Percentiles rank a stretch among this genome's conserved stretches.
These are phyloP conservation scores for Claviceps sp. DNA, from an alignment of 2,329 filamentous ascomycete genomes.

Conservation along the genomic window DNA sequence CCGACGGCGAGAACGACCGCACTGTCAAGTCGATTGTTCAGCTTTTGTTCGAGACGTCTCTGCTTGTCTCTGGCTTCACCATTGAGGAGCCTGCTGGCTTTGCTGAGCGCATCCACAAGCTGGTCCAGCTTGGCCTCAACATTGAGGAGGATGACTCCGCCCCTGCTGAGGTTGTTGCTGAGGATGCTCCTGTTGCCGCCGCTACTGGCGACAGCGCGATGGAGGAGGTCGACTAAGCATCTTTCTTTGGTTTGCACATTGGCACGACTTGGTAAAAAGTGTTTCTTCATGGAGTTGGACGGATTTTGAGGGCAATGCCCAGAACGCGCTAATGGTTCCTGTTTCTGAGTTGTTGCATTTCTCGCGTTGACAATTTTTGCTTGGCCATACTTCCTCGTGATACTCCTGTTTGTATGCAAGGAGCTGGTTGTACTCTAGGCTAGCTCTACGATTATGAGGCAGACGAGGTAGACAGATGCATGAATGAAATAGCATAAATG, in stretches of 20 bases:
- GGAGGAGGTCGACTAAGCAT: slow-evolving; percentile 95
- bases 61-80: slow-evolving; percentile 97
- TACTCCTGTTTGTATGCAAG: slow-evolving; percentile 7
- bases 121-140: slow-evolving; percentile 93
- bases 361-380: slow-evolving; percentile 14
- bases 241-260: slow-evolving; percentile 14
- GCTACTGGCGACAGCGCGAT: slow-evolving; percentile 83
- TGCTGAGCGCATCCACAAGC: slow-evolving; percentile 99
- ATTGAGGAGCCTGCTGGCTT: slow-evolving; percentile 98
- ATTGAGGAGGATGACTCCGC: slow-evolving; percentile 82
- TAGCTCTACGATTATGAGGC: slow-evolving; percentile 26
- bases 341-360: slow-evolving; percentile 11
- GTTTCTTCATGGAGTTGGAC: slow-evolving; percentile 27
- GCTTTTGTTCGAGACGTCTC: slow-evolving; percentile 96
- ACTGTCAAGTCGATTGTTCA: slow-evolving; percentile 99
- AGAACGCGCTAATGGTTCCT: slow-evolving; percentile 17
- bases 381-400: slow-evolving; percentile 22
- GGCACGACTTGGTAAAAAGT: slow-evolving; percentile 25
- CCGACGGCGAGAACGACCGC: slow-evolving; percentile 94
- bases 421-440: slow-evolving; percentile 26
- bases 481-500: slow-evolving; percentile 19
- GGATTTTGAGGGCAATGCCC: slow-evolving; percentile 20
- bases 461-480: slow-evolving; percentile 27
- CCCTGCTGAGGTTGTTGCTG: slow-evolving; percentile 43
- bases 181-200: slow-evolving; percentile 41